Evolutionary conservation across 2,329 filamentous ascomycete species (phyloP), one percentile per base, ranked within the genome.

Genomic region (Diaporthe sp.): DNA sequence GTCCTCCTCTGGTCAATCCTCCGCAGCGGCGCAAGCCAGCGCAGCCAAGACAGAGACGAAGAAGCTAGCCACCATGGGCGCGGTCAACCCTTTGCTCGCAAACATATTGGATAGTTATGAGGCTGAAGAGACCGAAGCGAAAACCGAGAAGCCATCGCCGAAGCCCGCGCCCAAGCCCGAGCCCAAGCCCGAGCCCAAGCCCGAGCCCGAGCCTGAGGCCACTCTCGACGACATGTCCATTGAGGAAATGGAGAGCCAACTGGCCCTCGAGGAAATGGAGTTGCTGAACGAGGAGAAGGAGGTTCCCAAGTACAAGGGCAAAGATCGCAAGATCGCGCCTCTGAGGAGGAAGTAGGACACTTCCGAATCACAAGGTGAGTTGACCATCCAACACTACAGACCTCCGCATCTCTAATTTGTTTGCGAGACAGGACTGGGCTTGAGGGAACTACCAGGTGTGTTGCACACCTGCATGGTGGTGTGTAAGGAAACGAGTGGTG

Each of bases 271-370:
- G 46, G 6, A 68, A 44, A 17, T 68, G 31, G 44, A 37, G 62
- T 19, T 5, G 5, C 8, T 53, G 61, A 49, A 49, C 4, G 12
- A 67, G 44, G 13, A 5, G 31, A 68, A 39, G 62, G 5, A n/a
- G 3, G 62, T 68, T 12, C 19, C 44, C 44, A 68, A 42, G 31
- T 68, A 25, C 65, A 39, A 28, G 65, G 65, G 65, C 65, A 31
- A 68, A 3, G 65, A 19, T 25, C 65, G 65, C 22, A 53, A 68
- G 65, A 68, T 68, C 19, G 46, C 46, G 65, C 65, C 65, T 68
- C 46, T 68, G 46, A 68, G 22, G 65, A 68, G 46, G 46, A 53
- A 39, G 31, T 68, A 68, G 65, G 65, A 68, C 46, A 68, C 65
- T 68, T 68, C 65, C n/a, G 17, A 68, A 53, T 28, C 17, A 53